Evolutionary conservation across 345 rosid genomes (phyloP), one percentile per base, ranked within the genome.

Genomic region (Salix suchowensis): DNA sequence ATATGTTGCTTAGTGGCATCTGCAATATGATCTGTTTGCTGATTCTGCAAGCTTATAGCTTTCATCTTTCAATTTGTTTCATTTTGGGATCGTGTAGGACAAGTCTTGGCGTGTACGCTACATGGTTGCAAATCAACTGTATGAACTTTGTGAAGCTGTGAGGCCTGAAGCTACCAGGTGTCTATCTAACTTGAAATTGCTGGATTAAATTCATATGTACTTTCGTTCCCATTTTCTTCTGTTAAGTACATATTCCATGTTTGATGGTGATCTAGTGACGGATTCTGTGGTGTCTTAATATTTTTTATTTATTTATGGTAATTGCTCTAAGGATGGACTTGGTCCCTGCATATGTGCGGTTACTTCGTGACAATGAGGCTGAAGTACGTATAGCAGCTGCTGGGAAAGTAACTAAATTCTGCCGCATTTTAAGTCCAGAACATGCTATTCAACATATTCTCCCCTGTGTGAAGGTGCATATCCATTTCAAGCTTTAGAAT

Each of bases 341-440:
- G 89, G 94, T 93, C 61, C 98, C 98, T 68, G 97, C 98, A 71
- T 95, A 93, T 84, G 98, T 91, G 76, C 93, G 92, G 62, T 75
- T 95, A 72, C 98, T 95, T 72, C 93, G 98, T 39, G 98, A 95
- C 76, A 91, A 90, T 80, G 98, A 95, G 85, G 98, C 98, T 83
- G 98, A 95, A 91, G 98, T 95, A 58, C 93, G 98, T 44, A 95
- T 93, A 79, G 98, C 98, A 65, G 98, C 98, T 81, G 98, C 98
- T 77, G 98, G 97, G 10, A 93, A 93, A 89, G 96, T 93, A 58
- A 93, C 98, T 1, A 95, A 93, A 85, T 95, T 95, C 84, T 93
- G 94, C 86, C 90, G 91, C 80, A 93, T 93, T 75, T 82, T 95
- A 81, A 91, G 80, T 78, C 97, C 98, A 23, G 98, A 95, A 79